phyloP scores from a whole-genome alignment of 2,329 filamentous ascomycete genomes.

The Drechslerella coelobrocha region DNA sequence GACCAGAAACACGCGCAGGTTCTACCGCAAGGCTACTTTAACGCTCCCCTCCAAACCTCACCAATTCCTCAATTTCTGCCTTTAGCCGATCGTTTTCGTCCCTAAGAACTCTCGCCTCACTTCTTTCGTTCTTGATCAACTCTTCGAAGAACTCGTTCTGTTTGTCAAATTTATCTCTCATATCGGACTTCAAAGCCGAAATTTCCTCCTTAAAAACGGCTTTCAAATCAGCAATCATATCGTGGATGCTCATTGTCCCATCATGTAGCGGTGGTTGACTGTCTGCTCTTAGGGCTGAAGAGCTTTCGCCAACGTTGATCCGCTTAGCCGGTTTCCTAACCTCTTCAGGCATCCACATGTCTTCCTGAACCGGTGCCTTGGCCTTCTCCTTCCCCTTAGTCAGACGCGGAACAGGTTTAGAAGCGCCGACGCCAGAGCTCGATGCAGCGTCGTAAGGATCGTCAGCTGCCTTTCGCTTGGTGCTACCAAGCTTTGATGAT shows the following conservation, averaged over 20 bases:
- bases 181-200: conserved; percentile 34
- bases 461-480: conserved; percentile 41
- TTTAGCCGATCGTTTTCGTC: conserved; percentile 42
- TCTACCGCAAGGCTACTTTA: background rate
- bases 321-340: conserved; percentile 36
- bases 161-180: conserved; percentile 37
- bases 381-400: conserved; percentile 36
- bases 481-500: conserved; percentile 25
- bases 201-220: conserved; percentile 26
- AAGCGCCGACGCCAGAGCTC: background rate
- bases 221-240: conserved; percentile 48
- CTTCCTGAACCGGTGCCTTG: conserved; percentile 19
- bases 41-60: conserved; percentile 6
- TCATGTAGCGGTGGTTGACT: conserved; percentile 13
- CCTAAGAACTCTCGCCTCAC: conserved; percentile 26
- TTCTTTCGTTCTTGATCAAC: conserved; percentile 28
- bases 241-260: conserved; percentile 43
- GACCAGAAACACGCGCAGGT: background rate
- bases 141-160: conserved; percentile 41
- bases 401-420: background rate
- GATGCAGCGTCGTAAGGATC: conserved; percentile 19
- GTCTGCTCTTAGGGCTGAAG: conserved; percentile 2
- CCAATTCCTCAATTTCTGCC: conserved; percentile 38
- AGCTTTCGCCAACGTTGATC: conserved; percentile 24
- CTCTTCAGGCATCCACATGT: conserved; percentile 47